phyloP scores from a whole-genome alignment of 257 asterid species.

The Coffea canephora region DNA sequence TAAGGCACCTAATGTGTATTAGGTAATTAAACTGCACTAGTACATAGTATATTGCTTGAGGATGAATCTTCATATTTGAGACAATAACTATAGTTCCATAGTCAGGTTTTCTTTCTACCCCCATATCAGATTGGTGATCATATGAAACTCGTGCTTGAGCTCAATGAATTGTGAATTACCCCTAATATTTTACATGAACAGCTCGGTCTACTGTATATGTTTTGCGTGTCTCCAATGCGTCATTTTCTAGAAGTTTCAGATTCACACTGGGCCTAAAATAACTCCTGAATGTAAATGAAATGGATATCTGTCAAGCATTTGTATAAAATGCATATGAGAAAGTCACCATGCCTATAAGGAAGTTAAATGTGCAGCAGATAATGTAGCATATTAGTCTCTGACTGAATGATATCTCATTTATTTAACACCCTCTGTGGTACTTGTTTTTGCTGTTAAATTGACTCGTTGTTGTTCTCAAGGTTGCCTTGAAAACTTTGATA shows the following conservation, averaged over 20 bases:
- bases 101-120: not conserved
- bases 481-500: constrained; percentile 88
- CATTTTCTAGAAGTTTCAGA: constrained; percentile 5
- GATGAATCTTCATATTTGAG: not conserved
- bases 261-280: not conserved
- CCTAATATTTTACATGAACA: not conserved
- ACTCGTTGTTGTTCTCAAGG: constrained; percentile 39
- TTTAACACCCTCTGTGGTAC: not conserved
- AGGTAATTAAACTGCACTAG: not conserved
- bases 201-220: not conserved
- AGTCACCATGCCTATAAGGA: not conserved
- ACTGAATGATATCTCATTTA: not conserved
- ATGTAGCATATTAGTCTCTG: not conserved
- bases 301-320: not conserved
- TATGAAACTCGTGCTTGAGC: not conserved
- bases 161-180: not conserved
- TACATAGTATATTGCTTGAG: not conserved
- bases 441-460: not conserved
- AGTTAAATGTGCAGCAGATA: not conserved
- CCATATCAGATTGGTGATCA: not conserved
- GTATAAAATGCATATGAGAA: not conserved
- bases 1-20: not conserved
- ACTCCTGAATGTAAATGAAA: not conserved
- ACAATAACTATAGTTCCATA: not conserved
- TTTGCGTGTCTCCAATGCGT: not conserved